Conservation (phyloP, 306 rosid species). For the Hylodesmum podocarpum region DNA sequence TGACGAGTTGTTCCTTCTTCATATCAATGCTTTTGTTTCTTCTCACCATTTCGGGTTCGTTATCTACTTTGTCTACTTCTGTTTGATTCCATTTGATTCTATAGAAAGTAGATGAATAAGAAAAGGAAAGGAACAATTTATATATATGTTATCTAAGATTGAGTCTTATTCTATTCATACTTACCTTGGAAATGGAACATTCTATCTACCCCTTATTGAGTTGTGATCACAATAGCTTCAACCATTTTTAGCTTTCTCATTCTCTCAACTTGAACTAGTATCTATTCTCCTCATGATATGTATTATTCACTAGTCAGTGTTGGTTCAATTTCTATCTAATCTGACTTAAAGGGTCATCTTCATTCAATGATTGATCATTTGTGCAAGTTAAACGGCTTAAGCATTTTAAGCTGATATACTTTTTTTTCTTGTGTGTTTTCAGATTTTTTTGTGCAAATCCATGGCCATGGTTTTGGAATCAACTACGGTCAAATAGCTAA, state of each 20-base stretch:
- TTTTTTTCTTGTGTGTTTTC: slow-evolving; percentile 23
- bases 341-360: neutral
- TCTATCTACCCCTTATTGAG: neutral
- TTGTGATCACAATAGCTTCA: neutral
- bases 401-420: neutral
- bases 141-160: neutral
- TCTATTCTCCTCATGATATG: neutral
- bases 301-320: neutral
- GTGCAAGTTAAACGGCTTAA: neutral
- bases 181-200: slow-evolving; percentile 10
- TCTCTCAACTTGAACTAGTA: slow-evolving; percentile 15
- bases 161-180: slow-evolving; percentile 2
- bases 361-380: neutral
- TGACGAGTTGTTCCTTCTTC: slow-evolving; percentile 38
- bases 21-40: slow-evolving; percentile 41
- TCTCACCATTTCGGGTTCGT: slow-evolving; percentile 57
- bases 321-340: neutral
- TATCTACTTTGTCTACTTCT: slow-evolving; percentile 2
- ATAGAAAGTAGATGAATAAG: neutral
- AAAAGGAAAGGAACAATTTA: neutral
- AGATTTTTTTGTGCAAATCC: slow-evolving; percentile 49
- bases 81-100: slow-evolving; percentile 18
- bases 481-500: slow-evolving; percentile 91
- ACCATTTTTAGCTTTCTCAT: neutral
- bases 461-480: slow-evolving; percentile 60